phyloP scores from a whole-genome alignment of 345 rosid genomes.

The Lepidium aucheri region DNA sequence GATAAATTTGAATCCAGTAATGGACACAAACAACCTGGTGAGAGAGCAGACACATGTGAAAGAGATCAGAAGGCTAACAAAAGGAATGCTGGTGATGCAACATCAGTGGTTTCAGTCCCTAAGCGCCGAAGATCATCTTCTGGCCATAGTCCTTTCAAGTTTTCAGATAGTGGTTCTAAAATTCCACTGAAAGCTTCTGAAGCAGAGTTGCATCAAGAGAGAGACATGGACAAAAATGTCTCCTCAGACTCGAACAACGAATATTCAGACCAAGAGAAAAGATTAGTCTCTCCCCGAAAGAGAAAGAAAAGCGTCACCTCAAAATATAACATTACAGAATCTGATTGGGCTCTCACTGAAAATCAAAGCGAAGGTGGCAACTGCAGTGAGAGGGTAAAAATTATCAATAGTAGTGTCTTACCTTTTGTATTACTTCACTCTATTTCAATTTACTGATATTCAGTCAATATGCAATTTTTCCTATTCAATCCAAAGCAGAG shows the following conservation, averaged over 20 bases:
- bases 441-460: neutral
- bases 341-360: constrained; percentile 33
- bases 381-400: constrained; percentile 52
- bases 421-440: neutral
- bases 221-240: constrained; percentile 23
- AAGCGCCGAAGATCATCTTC: constrained; percentile 65
- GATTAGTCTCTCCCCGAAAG: constrained; percentile 29
- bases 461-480: neutral
- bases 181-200: constrained; percentile 27
- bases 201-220: constrained; percentile 30
- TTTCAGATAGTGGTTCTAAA: constrained; percentile 34
- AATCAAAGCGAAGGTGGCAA: constrained; percentile 40
- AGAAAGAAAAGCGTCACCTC: constrained; percentile 35
- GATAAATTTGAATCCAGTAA: constrained; percentile 70
- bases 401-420: neutral
- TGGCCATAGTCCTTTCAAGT: constrained; percentile 45
- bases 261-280: constrained; percentile 18
- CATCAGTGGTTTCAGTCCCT: constrained; percentile 59
- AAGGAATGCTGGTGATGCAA: constrained; percentile 43
- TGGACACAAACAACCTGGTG: constrained; percentile 53
- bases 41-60: constrained; percentile 31
- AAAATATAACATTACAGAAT: constrained; percentile 36
- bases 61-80: constrained; percentile 47
- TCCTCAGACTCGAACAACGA: constrained; percentile 33
- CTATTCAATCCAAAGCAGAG: constrained; percentile 28